phyloP scores from a whole-genome alignment of 768 basidiomycete species.

The Hypholoma sublateritium region DNA sequence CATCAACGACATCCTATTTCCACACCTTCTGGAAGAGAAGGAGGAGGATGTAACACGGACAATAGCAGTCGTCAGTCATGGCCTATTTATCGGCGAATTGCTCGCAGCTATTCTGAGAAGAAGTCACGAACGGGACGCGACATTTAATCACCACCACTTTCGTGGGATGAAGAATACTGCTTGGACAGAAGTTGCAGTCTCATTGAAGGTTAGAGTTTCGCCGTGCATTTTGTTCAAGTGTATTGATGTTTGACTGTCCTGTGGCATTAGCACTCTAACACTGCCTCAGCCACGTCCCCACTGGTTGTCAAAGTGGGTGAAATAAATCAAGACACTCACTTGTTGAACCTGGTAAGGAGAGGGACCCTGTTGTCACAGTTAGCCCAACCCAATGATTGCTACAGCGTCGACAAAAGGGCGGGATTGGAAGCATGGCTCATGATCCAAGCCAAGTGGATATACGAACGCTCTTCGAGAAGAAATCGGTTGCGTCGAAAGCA shows the following conservation, averaged over 20 bases:
- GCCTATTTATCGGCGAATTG: constrained; percentile 65
- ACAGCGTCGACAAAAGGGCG: constrained; percentile 66
- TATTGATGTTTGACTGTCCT: background rate
- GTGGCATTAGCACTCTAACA: background rate
- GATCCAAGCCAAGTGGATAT: constrained; percentile 79
- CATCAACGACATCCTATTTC: constrained; percentile 52
- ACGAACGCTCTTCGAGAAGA: constrained; percentile 64
- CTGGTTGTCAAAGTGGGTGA: background rate
- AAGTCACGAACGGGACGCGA: constrained; percentile 23
- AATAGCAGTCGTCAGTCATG: constrained; percentile 75
- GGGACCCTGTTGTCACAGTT: background rate
- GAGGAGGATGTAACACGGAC: constrained; percentile 37
- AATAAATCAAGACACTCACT: constrained; percentile 47
- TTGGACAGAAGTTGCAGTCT: constrained; percentile 56
- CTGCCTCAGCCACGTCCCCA: background rate
- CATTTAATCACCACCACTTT: constrained; percentile 28
- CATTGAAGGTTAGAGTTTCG: constrained; percentile 4
- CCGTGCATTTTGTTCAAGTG: background rate
- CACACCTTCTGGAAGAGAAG: constrained; percentile 47
- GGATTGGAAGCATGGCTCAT: constrained; percentile 67
- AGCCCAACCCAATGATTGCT: constrained; percentile 1
- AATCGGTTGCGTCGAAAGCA: constrained; percentile 16
- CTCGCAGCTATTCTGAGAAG: constrained; percentile 48
- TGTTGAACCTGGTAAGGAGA: constrained; percentile 51
- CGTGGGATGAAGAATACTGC: constrained; percentile 66